Conservation (phyloP, 2,329 filamentous ascomycete species). For the Colletotrichum sp. region DNA sequence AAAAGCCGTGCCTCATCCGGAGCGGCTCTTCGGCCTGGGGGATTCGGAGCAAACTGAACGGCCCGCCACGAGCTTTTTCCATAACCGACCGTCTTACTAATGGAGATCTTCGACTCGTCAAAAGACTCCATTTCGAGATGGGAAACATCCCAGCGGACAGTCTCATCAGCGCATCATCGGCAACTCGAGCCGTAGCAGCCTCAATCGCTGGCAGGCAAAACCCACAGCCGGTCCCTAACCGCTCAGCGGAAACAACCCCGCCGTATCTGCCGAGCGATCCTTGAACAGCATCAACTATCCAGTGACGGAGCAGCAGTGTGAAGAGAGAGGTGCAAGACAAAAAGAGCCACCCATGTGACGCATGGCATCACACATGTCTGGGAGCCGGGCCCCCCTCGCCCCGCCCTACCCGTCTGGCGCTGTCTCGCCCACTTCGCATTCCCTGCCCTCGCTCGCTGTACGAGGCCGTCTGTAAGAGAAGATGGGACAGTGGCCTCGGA, state of each 20-base stretch:
- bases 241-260: slow-evolving; percentile 9
- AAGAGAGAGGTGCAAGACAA: background rate
- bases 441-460: background rate
- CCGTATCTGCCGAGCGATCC: background rate
- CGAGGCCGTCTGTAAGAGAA: background rate
- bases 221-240: background rate
- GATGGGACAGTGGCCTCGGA: background rate
- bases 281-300: background rate
- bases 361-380: background rate
- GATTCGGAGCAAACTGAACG: background rate
- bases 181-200: slow-evolving; percentile 3
- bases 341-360: background rate
- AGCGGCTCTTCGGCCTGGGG: background rate
- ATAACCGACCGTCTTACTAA: background rate
- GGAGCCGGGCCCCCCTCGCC: background rate
- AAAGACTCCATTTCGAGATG: background rate
- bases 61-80: background rate
- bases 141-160: background rate
- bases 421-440: slow-evolving; percentile 2
- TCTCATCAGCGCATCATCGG: background rate
- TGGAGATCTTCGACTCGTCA: background rate
- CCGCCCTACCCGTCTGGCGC: slow-evolving; percentile 6
- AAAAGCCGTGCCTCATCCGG: slow-evolving; percentile 3
- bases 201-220: background rate
- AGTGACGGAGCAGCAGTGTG: background rate